phyloP scores from a whole-genome alignment of 345 rosid species.

The Gossypium arboreum region DNA sequence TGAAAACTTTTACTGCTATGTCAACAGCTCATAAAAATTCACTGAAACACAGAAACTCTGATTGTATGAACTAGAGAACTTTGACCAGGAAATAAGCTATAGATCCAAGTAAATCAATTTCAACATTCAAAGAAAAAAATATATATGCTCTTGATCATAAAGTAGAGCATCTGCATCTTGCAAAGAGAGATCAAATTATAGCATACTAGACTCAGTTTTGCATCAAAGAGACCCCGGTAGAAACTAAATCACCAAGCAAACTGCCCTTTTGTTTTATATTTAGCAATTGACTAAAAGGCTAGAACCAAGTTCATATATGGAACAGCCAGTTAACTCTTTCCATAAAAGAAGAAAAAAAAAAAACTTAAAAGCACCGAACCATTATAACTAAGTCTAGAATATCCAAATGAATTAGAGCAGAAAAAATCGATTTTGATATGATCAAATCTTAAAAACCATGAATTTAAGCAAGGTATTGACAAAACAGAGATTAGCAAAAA shows the following conservation, averaged over 20 bases:
- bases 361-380: not conserved
- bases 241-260: conserved; percentile 8
- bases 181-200: not conserved
- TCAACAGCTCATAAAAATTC: not conserved
- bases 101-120: not conserved
- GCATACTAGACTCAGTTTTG: not conserved
- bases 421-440: too few relatives aligned
- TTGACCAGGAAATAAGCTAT: not conserved
- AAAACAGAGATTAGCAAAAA: not conserved
- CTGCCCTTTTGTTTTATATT: not conserved
- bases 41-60: not conserved
- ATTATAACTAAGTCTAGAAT: not conserved
- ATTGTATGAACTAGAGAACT: not conserved
- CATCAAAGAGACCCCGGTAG: not conserved
- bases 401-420: not conserved
- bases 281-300: not conserved
- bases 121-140: not conserved
- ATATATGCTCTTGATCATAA: not conserved
- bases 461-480: too few relatives aligned
- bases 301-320: not conserved
- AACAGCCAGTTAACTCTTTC: not conserved
- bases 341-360: not conserved
- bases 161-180: not conserved
- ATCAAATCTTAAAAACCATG: not conserved
- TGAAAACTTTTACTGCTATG: not conserved